Percentiles rank a stretch among this genome's conserved stretches.
phyloP scores from a whole-genome alignment of 2,329 filamentous ascomycete genomes.

The Simplicillium aogashimaense region DNA sequence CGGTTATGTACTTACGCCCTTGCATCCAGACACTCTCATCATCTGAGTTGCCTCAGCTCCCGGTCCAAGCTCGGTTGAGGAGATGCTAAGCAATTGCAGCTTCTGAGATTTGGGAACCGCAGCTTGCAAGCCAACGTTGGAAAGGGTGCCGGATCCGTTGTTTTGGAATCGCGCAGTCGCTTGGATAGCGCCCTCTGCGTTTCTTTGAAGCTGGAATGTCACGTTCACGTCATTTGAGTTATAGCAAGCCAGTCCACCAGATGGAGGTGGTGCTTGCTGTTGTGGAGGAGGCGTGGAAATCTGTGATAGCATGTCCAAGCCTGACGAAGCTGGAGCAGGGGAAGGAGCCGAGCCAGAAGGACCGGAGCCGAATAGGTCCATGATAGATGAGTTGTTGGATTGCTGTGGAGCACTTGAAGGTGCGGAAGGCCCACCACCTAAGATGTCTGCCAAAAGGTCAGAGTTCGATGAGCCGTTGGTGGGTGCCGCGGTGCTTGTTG shows the following conservation, averaged over 20 bases:
- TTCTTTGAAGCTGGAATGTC: conserved; percentile 75
- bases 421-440: conserved; percentile 57
- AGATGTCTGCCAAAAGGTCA: conserved; percentile 83
- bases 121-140: conserved; percentile 76
- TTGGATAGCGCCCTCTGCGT: conserved; percentile 68
- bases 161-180: conserved; percentile 80
- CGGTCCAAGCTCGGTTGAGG: conserved; percentile 62
- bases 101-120: conserved; percentile 96
- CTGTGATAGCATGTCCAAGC: conserved; percentile 37
- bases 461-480: conserved; percentile 58
- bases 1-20: conserved; percentile 61
- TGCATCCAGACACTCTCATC: conserved; percentile 79
- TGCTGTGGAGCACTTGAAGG: conserved; percentile 39
- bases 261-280: conserved; percentile 25
- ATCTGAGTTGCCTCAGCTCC: conserved; percentile 80
- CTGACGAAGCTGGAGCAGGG: conserved; percentile 27
- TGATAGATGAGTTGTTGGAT: conserved; percentile 62
- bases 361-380: conserved; percentile 69
- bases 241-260: conserved; percentile 63
- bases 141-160: conserved; percentile 55
- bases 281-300: conserved; percentile 39
- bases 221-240: conserved; percentile 77
- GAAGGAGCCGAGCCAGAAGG: conserved; percentile 24
- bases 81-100: conserved; percentile 83
- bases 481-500: conserved; percentile 35